phyloP scores from a whole-genome alignment of 1,284 basidiomycete genomes.

The Heliocybe sulcata region DNA sequence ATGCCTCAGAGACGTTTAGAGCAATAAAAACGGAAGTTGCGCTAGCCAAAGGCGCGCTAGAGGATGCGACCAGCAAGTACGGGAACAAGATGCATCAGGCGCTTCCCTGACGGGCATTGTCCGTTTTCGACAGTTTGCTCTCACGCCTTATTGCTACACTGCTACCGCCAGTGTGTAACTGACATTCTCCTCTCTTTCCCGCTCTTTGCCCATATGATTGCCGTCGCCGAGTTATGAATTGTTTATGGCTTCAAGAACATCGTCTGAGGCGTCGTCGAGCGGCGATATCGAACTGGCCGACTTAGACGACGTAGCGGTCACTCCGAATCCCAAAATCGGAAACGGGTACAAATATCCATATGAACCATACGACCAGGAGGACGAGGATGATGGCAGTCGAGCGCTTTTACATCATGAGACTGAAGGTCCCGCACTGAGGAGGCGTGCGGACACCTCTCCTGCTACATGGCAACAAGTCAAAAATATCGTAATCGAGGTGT shows the following conservation, averaged over 20 bases:
- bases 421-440: constrained; percentile 20
- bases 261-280: constrained; percentile 9
- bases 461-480: constrained; percentile 44
- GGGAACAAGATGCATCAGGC: constrained; percentile 2
- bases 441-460: constrained; percentile 6
- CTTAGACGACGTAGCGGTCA: constrained; percentile 22
- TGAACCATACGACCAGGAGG: constrained; percentile 17
- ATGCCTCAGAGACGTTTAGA: not conserved
- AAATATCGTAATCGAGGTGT: constrained; percentile 60
- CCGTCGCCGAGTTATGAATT: not conserved
- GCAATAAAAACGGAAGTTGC: not conserved
- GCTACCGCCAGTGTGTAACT: too few relatives aligned
- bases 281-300: constrained; percentile 30
- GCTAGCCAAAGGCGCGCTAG: not conserved
- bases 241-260: not conserved
- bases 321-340: constrained; percentile 17
- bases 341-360: constrained; percentile 10
- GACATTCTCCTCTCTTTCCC: too few relatives aligned
- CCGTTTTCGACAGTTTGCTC: not conserved
- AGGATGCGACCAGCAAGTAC: not conserved
- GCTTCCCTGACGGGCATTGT: not conserved
- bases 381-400: constrained; percentile 22
- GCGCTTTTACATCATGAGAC: constrained; percentile 25
- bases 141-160: not conserved
- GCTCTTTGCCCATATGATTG: too few relatives aligned